Percentiles rank a stretch among this genome's conserved stretches.
Conservation (phyloP, 2,329 filamentous ascomycete genomes). For the Fusarium torreyae region DNA sequence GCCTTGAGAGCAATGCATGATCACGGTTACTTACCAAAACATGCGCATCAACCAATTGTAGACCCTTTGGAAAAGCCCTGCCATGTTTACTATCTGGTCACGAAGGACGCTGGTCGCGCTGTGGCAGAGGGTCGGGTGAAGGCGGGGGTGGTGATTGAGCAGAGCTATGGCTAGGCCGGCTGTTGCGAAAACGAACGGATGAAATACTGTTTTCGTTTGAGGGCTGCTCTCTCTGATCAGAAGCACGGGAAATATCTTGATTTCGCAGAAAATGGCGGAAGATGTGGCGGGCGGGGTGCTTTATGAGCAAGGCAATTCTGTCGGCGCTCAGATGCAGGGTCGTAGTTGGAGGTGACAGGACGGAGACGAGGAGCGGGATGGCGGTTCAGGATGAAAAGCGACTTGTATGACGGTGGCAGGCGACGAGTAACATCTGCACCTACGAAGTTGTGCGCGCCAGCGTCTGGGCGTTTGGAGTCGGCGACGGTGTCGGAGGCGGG, state of each 20-base stretch:
- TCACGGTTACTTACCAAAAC: slow-evolving; percentile 82
- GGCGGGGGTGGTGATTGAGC: slow-evolving; percentile 47
- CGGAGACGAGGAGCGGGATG: slow-evolving; percentile 39
- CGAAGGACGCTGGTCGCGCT: slow-evolving; percentile 43
- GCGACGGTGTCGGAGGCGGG: slow-evolving; percentile 38
- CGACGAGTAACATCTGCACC: slow-evolving; percentile 51
- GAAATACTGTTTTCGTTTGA: slow-evolving; percentile 25
- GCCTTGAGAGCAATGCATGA: slow-evolving; percentile 22
- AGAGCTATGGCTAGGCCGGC: slow-evolving; percentile 26
- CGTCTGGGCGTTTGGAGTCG: slow-evolving; percentile 49
- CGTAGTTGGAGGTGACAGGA: slow-evolving; percentile 36
- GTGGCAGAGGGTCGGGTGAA: slow-evolving; percentile 47
- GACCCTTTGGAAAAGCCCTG: slow-evolving; percentile 90
- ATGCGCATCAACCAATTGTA: slow-evolving; percentile 99
- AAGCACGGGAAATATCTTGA: slow-evolving; percentile 37
- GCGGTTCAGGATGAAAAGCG: slow-evolving; percentile 48
- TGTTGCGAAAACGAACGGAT: slow-evolving; percentile 26
- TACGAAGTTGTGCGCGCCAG: slow-evolving; percentile 49
- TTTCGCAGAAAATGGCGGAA: slow-evolving; percentile 39
- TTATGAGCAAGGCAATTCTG: slow-evolving; percentile 49
- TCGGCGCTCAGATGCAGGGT: slow-evolving; percentile 48
- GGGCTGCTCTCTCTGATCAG: slow-evolving; percentile 15
- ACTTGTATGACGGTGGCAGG: slow-evolving; percentile 49
- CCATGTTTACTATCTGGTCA: slow-evolving; percentile 71
- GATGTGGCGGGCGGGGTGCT: slow-evolving; percentile 49